Percentiles rank a stretch among this genome's conserved stretches.
Conservation (phyloP, 2,329 filamentous ascomycete genomes). For the Aspergillus sclerotialis region DNA sequence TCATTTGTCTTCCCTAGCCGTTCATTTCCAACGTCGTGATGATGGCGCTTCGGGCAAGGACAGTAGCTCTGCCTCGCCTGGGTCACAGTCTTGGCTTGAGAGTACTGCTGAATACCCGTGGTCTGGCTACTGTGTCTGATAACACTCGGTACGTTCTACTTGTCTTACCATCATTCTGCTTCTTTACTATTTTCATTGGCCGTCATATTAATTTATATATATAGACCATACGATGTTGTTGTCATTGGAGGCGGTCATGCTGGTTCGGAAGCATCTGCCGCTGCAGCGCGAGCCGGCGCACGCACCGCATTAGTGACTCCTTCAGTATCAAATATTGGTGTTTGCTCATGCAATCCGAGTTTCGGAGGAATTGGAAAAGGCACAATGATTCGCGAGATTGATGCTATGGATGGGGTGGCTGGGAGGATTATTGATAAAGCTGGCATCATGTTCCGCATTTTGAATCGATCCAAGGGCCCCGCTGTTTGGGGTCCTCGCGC, state of each 20-base stretch:
- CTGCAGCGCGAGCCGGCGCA: conserved; percentile 80
- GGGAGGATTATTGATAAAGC: conserved; percentile 88
- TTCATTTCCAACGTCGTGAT: conserved; percentile 5
- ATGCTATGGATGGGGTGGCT: conserved; percentile 85
- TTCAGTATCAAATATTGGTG: conserved; percentile 78
- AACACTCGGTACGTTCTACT: conserved; percentile 24
- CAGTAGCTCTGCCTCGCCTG: conserved; percentile 21
- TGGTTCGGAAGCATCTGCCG: conserved; percentile 86
- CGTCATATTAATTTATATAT: no score
- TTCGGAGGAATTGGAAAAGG: conserved; percentile 99
- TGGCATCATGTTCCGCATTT: conserved; percentile 83
- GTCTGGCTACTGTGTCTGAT: conserved; percentile 34
- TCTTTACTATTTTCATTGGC: no score
- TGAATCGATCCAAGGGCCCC: conserved; percentile 85
- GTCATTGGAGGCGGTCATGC: conserved; percentile 96
- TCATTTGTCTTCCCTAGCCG: conserved; percentile 4
- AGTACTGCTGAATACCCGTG: conserved; percentile 16
- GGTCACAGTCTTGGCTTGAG: conserved; percentile 16
- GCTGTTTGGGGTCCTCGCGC: conserved; percentile 96
- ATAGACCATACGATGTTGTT: conserved; percentile 76
- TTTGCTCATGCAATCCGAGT: conserved; percentile 94
- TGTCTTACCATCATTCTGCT: background rate
- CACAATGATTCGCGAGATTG: conserved; percentile 89
- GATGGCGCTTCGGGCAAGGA: conserved; percentile 31
- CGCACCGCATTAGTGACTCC: conserved; percentile 86